These are phyloP conservation scores for Linanthus parryae DNA, from an alignment of 148 eudicot genomes.

Conservation along the genomic window DNA sequence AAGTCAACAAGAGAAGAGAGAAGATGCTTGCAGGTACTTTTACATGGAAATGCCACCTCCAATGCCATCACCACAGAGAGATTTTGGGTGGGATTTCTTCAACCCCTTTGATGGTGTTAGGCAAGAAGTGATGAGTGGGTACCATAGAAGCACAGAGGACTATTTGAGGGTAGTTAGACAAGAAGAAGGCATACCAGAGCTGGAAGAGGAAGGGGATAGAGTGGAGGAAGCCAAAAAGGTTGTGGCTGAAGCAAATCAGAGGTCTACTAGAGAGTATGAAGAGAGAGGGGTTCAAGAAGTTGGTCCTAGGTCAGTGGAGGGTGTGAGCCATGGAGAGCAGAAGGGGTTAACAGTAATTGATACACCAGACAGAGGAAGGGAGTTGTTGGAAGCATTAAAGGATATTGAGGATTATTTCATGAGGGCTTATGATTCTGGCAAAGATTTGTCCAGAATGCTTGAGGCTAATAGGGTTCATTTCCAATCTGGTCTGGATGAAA, in stretches of 20 bases:
- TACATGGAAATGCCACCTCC: slow-evolving; percentile 57
- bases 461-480: slow-evolving; percentile 75
- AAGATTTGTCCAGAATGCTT: slow-evolving; percentile 72
- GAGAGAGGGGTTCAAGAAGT: slow-evolving; percentile 13
- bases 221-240: slow-evolving; percentile 20
- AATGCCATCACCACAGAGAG: slow-evolving; percentile 70
- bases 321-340: slow-evolving; percentile 28
- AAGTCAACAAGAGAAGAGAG: slow-evolving; percentile 9
- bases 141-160: slow-evolving; percentile 43
- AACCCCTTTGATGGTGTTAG: slow-evolving; percentile 67
- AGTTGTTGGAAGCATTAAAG: slow-evolving; percentile 75
- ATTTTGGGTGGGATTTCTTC: slow-evolving; percentile 95
- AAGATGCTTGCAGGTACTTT: slow-evolving; percentile 42
- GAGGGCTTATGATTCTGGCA: slow-evolving; percentile 82
- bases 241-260: slow-evolving; percentile 19
- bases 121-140: slow-evolving; percentile 40
- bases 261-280: too few relatives aligned
- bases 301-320: slow-evolving; percentile 37
- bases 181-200: slow-evolving; percentile 72
- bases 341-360: slow-evolving; percentile 63
- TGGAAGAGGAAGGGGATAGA: slow-evolving; percentile 57
- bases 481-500: slow-evolving; percentile 75
- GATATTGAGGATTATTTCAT: slow-evolving; percentile 82
- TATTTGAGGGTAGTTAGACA: slow-evolving; percentile 72
- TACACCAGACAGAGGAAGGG: slow-evolving; percentile 57